Evolutionary conservation across 2,329 filamentous ascomycete species (phyloP).

Genomic region (Pseudocercospora fijiensis): DNA sequence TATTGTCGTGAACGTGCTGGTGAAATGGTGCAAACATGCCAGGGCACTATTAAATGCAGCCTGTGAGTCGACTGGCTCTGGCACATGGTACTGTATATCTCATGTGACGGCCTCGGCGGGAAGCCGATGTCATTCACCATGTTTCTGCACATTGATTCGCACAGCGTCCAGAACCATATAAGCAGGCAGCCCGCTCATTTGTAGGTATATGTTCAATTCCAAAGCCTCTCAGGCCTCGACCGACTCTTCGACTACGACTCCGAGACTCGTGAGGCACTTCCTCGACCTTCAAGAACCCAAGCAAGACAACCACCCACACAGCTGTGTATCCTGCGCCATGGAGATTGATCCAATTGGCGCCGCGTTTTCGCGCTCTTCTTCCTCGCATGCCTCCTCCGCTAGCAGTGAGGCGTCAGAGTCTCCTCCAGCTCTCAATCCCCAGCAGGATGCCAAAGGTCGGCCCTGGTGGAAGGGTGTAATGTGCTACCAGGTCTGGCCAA

Average conservation of each 20-base stretch:
- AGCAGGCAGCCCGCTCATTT: background rate
- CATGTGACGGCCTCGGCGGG: background rate
- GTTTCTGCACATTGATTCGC: background rate
- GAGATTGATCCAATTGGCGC: background rate
- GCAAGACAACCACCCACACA: background rate
- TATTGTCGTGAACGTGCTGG: background rate
- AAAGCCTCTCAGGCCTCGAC: background rate
- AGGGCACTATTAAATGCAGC: background rate
- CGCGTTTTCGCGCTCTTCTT: background rate
- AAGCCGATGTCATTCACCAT: background rate
- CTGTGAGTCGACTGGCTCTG: background rate
- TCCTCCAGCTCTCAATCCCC: background rate
- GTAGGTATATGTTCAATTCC: background rate
- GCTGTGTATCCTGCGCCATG: background rate
- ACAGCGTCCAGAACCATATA: background rate
- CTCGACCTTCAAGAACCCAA: background rate
- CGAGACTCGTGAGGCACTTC: background rate
- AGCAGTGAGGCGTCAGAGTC: background rate
- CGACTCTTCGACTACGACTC: background rate
- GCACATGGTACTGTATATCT: background rate
- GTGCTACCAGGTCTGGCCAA: slow-evolving; percentile 50
- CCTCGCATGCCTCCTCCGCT: background rate
- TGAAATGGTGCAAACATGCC: background rate
- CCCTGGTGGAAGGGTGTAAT: slow-evolving; percentile 50
- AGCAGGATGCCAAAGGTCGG: slow-evolving; percentile 19